Base-by-base conservation (phyloP, 371 early-diverging fungal genomes). In the Mortierella sp. region DNA sequence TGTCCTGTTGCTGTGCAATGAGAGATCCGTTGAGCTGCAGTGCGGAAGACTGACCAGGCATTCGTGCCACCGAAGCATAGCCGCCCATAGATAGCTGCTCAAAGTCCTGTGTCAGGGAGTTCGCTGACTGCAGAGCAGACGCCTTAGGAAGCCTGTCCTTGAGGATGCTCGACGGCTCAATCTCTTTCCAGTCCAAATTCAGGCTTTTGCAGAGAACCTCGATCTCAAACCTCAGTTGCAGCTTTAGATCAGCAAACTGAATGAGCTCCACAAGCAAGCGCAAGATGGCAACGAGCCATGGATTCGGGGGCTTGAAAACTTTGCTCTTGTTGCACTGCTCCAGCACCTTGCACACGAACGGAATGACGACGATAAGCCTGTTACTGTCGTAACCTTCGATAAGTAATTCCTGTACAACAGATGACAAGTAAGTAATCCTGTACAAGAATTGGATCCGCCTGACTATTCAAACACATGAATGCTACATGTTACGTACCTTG, bases 341-440 rank as follows among this genome's bases (percentile, higher is more conserved):
- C 51, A 98, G 80, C 0, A 98, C 95, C 79, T 97, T 97, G 83
- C 99, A 98, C 9, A 97, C 97, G 78, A 99, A 99, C 6, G 99
- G 99, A 59, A 99, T 96, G 3, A 94, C 95, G 2, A 97, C 97
- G 78, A 96, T 95, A 48, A 98, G 83, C 4, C 97, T 85, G 49
- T 92, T 89, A 54, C 83, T 86, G 60, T 92, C 92, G 70, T 90
- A 97, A 2, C 97, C 99, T 82, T 97, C 95, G 41, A 98, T 71
- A 46, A 99, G 70, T 14, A 98, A 70, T 44, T 94, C 95, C 37
- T 34, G 14, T 34, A 14, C 14, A 34, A 34, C 11, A 11, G 4
- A 34, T 7, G 37, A 2, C 11, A 34, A 34, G 1, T 34, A 34
- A 34, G 14, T 4, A 34, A 7, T 11, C 0, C 14, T 34, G 37